phyloP scores from a whole-genome alignment of 805 yeast species.

The Lipomyces mesembrius region DNA sequence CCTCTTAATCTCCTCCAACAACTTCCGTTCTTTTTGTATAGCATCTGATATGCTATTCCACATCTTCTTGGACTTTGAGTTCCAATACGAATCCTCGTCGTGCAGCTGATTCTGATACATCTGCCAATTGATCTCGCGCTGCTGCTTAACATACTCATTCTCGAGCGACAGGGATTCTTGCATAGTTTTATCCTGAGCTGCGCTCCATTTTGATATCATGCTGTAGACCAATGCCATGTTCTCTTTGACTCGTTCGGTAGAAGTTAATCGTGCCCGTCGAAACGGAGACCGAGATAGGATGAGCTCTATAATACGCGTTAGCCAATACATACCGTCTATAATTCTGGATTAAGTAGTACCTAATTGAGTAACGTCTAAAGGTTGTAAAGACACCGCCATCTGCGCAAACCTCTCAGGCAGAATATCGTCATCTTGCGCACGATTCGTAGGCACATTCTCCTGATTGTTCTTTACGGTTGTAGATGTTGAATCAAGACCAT shows the following conservation, averaged over 20 bases:
- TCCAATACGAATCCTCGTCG: constrained; percentile 15
- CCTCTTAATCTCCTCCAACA: constrained; percentile 9
- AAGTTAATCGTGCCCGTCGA: constrained; percentile 3
- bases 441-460: not conserved
- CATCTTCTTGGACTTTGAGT: constrained; percentile 9
- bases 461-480: not conserved
- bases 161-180: constrained; percentile 3
- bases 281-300: constrained; percentile 1
- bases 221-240: not conserved
- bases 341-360: not conserved
- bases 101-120: constrained; percentile 4
- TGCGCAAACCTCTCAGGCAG: not conserved
- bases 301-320: not conserved
- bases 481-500: not conserved
- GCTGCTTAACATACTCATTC: constrained; percentile 15
- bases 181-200: not conserved
- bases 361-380: not conserved
- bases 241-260: constrained; percentile 1
- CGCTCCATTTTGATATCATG: constrained; percentile 1
- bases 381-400: not conserved
- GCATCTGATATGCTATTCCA: constrained; percentile 21
- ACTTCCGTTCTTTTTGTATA: constrained; percentile 18
- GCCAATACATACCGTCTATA: not conserved
- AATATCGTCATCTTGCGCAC: not conserved
- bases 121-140: constrained; percentile 9